These are phyloP conservation scores for Salicornia ramosissima DNA, from an alignment of 148 eudicot genomes.

Conservation along the genomic window DNA sequence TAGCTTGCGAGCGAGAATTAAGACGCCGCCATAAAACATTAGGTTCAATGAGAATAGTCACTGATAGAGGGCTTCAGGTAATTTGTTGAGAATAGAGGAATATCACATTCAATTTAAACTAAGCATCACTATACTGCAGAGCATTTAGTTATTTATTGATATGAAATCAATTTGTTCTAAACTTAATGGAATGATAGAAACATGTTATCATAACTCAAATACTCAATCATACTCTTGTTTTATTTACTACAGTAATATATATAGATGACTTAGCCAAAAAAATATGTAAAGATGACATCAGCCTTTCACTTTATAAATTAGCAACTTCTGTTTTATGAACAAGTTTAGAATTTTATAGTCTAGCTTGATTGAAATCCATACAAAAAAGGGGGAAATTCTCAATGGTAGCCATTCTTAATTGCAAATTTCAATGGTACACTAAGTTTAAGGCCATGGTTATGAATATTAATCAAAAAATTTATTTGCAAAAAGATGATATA, in stretches of 20 bases:
- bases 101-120: background rate
- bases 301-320: background rate
- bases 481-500: too few species aligned
- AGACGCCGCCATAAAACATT: constrained; percentile 72
- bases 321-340: background rate
- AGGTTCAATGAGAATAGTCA: constrained; percentile 69
- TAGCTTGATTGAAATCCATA: background rate
- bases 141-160: background rate
- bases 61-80: constrained; percentile 92
- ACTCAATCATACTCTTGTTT: background rate
- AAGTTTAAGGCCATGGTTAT: too few species aligned
- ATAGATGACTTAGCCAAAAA: too few species aligned
- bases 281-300: too few species aligned
- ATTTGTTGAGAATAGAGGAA: background rate
- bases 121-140: background rate
- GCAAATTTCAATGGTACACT: too few species aligned
- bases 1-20: constrained; percentile 71
- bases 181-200: background rate
- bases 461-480: too few species aligned
- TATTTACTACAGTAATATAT: background rate
- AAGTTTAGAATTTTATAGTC: background rate
- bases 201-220: background rate
- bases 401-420: too few species aligned
- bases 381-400: too few species aligned
- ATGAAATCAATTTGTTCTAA: background rate